A percentile compares a stretch with the other conserved stretches of the same genome.
Evolutionary conservation across 2,329 filamentous ascomycete species (phyloP).

Genomic region (Beauveria scarabaeidicola): DNA sequence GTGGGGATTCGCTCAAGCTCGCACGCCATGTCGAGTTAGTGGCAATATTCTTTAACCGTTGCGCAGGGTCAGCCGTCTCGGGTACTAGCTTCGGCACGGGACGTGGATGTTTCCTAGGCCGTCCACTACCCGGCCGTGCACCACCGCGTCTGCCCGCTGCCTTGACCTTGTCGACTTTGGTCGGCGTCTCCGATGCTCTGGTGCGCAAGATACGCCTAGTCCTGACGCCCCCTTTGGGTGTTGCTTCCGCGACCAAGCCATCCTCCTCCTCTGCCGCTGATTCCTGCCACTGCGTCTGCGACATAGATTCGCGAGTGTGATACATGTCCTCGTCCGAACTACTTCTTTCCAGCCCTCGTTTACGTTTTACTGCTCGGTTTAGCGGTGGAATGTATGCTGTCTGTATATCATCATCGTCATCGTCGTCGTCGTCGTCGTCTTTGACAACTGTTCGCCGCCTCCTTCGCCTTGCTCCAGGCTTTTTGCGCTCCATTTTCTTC

Average conservation of each 20-base stretch:
- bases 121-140: slow-evolving; percentile 29
- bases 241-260: slow-evolving; percentile 15
- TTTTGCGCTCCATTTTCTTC: slow-evolving; percentile 18
- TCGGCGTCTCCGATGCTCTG: slow-evolving; percentile 16
- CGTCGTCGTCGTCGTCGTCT: neutral
- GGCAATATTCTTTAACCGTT: neutral
- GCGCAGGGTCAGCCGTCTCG: neutral
- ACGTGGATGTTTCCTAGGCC: slow-evolving; percentile 31
- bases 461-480: slow-evolving; percentile 17
- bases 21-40: neutral
- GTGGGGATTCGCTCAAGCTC: neutral
- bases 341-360: neutral
- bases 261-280: slow-evolving; percentile 3
- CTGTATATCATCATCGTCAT: neutral
- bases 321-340: slow-evolving; percentile 1
- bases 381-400: neutral
- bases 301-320: neutral
- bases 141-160: slow-evolving; percentile 29
- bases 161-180: slow-evolving; percentile 20
- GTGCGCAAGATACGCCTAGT: slow-evolving; percentile 11
- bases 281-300: slow-evolving; percentile 4
- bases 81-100: slow-evolving; percentile 14
- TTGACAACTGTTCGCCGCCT: slow-evolving; percentile 12
- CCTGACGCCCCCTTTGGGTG: neutral
- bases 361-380: slow-evolving; percentile 4